Evolutionary conservation across 805 yeast genomes (phyloP), one percentile per base, ranked within the genome.

Genomic region (Candida tammaniensis): DNA sequence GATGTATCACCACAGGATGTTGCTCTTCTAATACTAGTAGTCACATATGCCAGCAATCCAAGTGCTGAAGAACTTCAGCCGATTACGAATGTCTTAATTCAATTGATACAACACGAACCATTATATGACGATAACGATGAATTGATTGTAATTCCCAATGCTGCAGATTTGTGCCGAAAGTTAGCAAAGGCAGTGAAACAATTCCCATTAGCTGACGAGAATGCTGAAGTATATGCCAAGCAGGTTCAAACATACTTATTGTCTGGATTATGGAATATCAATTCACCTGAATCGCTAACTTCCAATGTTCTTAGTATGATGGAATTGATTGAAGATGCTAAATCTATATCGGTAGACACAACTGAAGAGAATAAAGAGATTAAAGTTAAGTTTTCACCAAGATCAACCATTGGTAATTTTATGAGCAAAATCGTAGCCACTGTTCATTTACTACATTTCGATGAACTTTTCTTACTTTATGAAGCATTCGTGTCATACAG

Each of bases 1-100:
- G 69, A 59, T 35, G 40, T 80, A 17, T 72, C 82, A 5, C 78
- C 85, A 1, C 69, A 74, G 36, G 77, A 75, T 43, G 54, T 80
- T 0, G 74, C 79, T 1, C 44, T 78, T 1, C 46, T 78, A 7
- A 54, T 70, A 3, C 47, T 80, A 10, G 62, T 78, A 7, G 27
- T 27, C 13, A 27, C 32, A 6, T 42, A 39, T 23, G 27, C 47
- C 63, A 8, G 26, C 11, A 18, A 26, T 19, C 28, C 35, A 12
- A 15, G 3, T 12, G 64, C 11, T 24, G 16, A 17, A 13, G 24
- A 26, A 3, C 5, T 20, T 4, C 33, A 29, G 8, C 17, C 39
- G 4, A 12, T 40, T 7, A 33, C 36, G 7, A 45, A 68, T 3
- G 50, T 65, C 1, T 43, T 76, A n/a, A 72, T 74, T 11, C 58